Evolutionary conservation across 176 grass and related monocot species (phyloP).

Genomic region (sorghum (Sorghum bicolor)): Sorghum_bicolor_NCBIv3 NC_012870.2:60946001-60946500

Average conservation of each 20-base stretch:
- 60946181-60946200: conserved; percentile 2
- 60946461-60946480: conserved; percentile 83
- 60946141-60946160: neutral
- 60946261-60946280: neutral
- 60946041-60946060: neutral
- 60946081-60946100: neutral
- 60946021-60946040: neutral
- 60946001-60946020: conserved; percentile 1
- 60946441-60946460: conserved; percentile 78
- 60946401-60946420: conserved; percentile 57
- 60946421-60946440: conserved; percentile 83
- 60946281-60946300: neutral
- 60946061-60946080: conserved; percentile 14
- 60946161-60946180: neutral
- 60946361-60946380: conserved; percentile 35
- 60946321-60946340: neutral
- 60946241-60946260: neutral
- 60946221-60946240: neutral
- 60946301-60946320: neutral
- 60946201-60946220: conserved; percentile 18
- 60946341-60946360: neutral
- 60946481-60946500: conserved; percentile 9
- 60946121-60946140: neutral
- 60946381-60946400: conserved; percentile 75
- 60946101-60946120: neutral